phyloP scores from a whole-genome alignment of 768 basidiomycete species.

The Pholiota microspora region DNA sequence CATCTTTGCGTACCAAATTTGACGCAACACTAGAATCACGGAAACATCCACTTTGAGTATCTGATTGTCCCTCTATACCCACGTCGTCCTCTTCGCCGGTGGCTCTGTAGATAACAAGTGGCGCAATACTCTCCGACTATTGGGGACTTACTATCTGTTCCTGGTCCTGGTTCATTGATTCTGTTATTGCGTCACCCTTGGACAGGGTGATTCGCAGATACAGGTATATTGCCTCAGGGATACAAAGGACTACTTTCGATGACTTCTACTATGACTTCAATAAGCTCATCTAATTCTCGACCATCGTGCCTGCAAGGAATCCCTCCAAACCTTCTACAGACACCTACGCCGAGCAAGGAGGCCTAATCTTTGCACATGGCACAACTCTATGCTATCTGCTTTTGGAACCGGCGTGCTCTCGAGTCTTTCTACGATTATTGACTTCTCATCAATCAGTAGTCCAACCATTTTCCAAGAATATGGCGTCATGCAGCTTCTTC shows the following conservation, averaged over 20 bases:
- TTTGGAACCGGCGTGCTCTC: background rate
- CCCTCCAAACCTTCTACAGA: no score
- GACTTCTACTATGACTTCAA: no score
- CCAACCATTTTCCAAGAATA: constrained; percentile 15
- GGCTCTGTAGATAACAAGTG: background rate
- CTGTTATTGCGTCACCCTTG: background rate
- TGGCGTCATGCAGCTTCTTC: constrained; percentile 18
- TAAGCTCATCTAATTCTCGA: no score
- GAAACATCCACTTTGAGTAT: no score
- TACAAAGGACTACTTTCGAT: no score
- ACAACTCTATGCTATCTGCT: background rate
- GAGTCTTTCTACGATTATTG: background rate
- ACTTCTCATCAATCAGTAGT: constrained; percentile 12
- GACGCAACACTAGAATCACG: no score
- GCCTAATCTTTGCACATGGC: background rate
- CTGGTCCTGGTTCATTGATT: background rate
- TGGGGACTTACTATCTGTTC: background rate
- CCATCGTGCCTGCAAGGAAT: no score
- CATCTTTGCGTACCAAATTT: no score
- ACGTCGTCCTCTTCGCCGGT: no score
- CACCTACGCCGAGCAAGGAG: no score
- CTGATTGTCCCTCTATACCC: no score
- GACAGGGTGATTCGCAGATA: background rate
- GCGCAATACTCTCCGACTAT: background rate
- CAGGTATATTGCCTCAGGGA: no score